A percentile compares a stretch with the other conserved stretches of the same genome.
These are phyloP conservation scores for Schizochytrium sp. DNA, from an alignment of 108 stramenopile genomes.

Conservation along the genomic window DNA sequence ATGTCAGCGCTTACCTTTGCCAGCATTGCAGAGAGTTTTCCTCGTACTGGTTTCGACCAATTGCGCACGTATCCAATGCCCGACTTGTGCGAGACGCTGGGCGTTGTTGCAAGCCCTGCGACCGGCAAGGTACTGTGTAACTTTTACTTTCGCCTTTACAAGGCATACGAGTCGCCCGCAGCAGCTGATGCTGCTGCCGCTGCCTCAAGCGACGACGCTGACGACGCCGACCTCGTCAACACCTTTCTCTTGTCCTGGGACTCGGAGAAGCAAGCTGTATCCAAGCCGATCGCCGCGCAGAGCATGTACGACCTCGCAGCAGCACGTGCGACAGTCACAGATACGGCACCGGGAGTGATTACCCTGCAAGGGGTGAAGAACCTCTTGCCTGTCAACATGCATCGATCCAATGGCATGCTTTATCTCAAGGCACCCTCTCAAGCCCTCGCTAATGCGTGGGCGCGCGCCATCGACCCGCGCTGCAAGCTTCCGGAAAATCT, in stretches of 20 bases:
- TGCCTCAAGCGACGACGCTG: not conserved
- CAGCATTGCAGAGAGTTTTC: not conserved
- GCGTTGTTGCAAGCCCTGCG: not conserved
- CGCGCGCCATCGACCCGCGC: not conserved
- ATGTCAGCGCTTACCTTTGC: not conserved
- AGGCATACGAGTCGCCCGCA: not conserved
- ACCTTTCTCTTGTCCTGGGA: not conserved
- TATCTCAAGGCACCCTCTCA: not conserved
- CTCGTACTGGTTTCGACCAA: not conserved
- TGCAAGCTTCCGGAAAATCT: not conserved
- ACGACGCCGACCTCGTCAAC: not conserved
- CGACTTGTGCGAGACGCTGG: not conserved
- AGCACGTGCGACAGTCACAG: not conserved
- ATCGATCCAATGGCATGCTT: not conserved
- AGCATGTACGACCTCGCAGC: not conserved
- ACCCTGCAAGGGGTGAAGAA: not conserved
- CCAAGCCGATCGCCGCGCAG: not conserved
- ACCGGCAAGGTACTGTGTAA: not conserved
- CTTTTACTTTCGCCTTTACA: not conserved
- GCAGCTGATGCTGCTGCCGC: not conserved
- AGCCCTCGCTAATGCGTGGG: not conserved
- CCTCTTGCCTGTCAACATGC: not conserved
- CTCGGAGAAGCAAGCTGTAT: not conserved
- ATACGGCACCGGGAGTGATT: not conserved
- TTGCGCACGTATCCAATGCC: not conserved